phyloP scores from a whole-genome alignment of 2,329 filamentous ascomycete species.

The Trichoderma sp. region DNA sequence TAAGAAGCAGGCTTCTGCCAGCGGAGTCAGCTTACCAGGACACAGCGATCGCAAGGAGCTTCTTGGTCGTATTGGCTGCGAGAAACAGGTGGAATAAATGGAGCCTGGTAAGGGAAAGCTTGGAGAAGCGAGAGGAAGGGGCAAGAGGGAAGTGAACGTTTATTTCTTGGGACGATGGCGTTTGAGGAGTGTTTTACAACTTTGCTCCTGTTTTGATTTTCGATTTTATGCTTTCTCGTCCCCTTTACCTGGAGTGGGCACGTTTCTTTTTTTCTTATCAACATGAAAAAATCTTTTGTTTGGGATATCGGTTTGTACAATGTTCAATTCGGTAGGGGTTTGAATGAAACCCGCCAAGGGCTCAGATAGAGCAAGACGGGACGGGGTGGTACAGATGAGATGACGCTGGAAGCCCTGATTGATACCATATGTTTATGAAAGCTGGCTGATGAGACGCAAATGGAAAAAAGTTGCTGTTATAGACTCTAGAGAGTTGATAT shows the following conservation, averaged over 20 bases:
- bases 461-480: conserved; percentile 2
- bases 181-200: conserved; percentile 26
- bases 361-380: conserved; percentile 10
- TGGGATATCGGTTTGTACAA: conserved; percentile 1
- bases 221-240: neutral
- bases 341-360: neutral
- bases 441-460: neutral
- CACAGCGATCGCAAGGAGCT: conserved; percentile 80
- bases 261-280: neutral
- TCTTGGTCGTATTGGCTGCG: conserved; percentile 79
- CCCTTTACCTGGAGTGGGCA: neutral
- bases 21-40: conserved; percentile 68
- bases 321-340: conserved; percentile 2
- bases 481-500: conserved; percentile 27
- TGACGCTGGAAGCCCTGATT: conserved; percentile 19
- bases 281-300: neutral
- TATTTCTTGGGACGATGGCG: conserved; percentile 24
- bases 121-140: neutral
- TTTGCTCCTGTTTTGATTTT: neutral
- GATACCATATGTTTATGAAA: conserved; percentile 24
- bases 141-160: neutral
- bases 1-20: conserved; percentile 57
- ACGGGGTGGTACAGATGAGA: conserved; percentile 6
- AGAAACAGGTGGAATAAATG: conserved; percentile 66
- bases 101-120: neutral